phyloP scores from a whole-genome alignment of 2,329 filamentous ascomycete species.

The Calonectria pseudoturangicola region DNA sequence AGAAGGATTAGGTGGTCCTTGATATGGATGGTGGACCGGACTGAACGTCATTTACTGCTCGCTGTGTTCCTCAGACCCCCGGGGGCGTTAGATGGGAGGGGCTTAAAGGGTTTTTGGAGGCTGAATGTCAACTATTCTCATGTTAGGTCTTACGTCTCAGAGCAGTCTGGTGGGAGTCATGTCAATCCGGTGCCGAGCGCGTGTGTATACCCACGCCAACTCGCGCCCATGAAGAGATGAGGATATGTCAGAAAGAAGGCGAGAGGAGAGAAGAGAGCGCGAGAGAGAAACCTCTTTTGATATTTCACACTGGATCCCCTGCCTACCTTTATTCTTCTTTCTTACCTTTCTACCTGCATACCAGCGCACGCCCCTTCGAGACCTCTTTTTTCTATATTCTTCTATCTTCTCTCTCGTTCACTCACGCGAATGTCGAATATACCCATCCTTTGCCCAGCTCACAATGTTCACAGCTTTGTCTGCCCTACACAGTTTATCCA shows the following conservation, averaged over 20 bases:
- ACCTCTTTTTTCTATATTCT: constrained; percentile 26
- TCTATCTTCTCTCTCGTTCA: constrained; percentile 29
- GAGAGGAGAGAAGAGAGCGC: constrained; percentile 45
- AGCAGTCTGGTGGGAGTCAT: constrained; percentile 54
- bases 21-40: constrained; percentile 43
- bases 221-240: constrained; percentile 42
- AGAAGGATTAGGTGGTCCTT: constrained; percentile 62
- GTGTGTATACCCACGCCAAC: constrained; percentile 43
- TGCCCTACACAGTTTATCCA: constrained; percentile 14
- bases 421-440: constrained; percentile 40
- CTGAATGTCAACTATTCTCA: constrained; percentile 54
- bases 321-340: constrained; percentile 40
- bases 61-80: constrained; percentile 48
- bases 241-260: constrained; percentile 33
- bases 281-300: constrained; percentile 53
- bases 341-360: constrained; percentile 35
- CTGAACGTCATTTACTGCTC: constrained; percentile 46
- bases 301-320: constrained; percentile 52
- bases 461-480: constrained; percentile 26
- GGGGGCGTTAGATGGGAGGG: constrained; percentile 37
- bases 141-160: constrained; percentile 54
- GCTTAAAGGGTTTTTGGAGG: constrained; percentile 42
- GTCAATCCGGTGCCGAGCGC: constrained; percentile 48
- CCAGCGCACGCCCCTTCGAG: constrained; percentile 30
- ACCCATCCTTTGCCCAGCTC: constrained; percentile 34